These are phyloP conservation scores for Chara braunii DNA, from an alignment of 139 green algal species.

Conservation along the genomic window DNA sequence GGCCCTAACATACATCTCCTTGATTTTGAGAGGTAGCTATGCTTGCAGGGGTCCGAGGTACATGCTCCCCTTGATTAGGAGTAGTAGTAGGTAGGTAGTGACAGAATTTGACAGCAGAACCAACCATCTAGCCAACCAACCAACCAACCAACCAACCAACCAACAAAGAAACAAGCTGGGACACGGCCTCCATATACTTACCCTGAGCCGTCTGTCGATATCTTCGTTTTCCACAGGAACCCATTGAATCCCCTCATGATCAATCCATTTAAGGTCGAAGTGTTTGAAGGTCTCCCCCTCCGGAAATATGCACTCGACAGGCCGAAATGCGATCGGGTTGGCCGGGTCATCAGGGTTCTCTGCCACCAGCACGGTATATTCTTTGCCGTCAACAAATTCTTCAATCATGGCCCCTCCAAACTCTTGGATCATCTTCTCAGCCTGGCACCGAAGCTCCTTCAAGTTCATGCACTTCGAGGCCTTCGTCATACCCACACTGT, in stretches of 20 bases:
- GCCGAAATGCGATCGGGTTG: not conserved
- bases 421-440: not conserved
- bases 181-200: no score
- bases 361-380: constrained; percentile 15
- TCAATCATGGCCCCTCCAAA: constrained; percentile 13
- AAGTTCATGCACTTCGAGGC: not conserved
- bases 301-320: constrained; percentile 15
- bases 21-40: no score
- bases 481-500: constrained; percentile 16
- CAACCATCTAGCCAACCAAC: no score
- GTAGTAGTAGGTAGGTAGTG: no score
- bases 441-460: constrained; percentile 1
- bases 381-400: constrained; percentile 14
- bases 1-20: no score
- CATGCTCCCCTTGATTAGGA: no score
- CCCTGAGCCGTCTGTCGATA: constrained; percentile 7
- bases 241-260: constrained; percentile 13
- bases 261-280: constrained; percentile 28
- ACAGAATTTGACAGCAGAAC: no score
- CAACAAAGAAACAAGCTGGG: no score
- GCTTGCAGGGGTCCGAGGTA: no score
- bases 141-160: no score
- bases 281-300: constrained; percentile 19
- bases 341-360: constrained; percentile 2
- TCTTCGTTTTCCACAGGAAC: not conserved